These are phyloP conservation scores for Apiospora hydei DNA, from an alignment of 2,329 filamentous ascomycete genomes.

Conservation along the genomic window DNA sequence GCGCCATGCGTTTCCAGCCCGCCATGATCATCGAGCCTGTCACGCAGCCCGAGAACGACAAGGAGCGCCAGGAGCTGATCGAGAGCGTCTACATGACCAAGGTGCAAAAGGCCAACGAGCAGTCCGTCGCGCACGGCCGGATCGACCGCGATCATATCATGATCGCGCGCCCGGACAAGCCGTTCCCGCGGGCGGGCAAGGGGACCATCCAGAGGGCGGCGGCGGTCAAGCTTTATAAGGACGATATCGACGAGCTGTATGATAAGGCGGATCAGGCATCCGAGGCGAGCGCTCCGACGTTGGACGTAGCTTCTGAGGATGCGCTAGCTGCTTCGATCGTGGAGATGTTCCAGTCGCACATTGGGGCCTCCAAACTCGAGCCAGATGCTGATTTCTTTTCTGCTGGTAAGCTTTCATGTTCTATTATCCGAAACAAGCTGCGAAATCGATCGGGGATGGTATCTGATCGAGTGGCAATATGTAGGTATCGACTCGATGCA, in stretches of 20 bases:
- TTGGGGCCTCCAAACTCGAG: constrained; percentile 39
- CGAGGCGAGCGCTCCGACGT: constrained; percentile 32
- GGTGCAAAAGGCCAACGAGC: constrained; percentile 51
- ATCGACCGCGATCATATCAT: constrained; percentile 50
- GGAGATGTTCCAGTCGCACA: constrained; percentile 39
- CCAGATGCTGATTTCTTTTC: constrained; percentile 49
- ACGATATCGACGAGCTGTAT: constrained; percentile 53
- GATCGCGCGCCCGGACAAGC: constrained; percentile 48
- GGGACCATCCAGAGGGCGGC: constrained; percentile 52
- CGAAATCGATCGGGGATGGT: no score
- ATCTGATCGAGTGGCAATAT: not conserved
- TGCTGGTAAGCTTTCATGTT: constrained; percentile 27
- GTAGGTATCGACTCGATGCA: constrained; percentile 48
- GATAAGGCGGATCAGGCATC: constrained; percentile 32
- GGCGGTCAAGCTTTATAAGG: constrained; percentile 49
- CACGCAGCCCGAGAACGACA: constrained; percentile 37
- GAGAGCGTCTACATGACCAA: constrained; percentile 51
- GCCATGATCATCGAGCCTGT: constrained; percentile 56
- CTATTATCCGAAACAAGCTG: no score
- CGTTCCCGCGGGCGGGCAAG: constrained; percentile 54
- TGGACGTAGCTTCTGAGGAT: constrained; percentile 42
- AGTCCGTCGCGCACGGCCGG: constrained; percentile 54
- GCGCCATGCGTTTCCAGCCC: constrained; percentile 53
- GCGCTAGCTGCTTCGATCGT: constrained; percentile 41
- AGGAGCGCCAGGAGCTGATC: constrained; percentile 44